phyloP scores from a whole-genome alignment of 441 rosid genomes.

The Pelargonium citronellum region DNA sequence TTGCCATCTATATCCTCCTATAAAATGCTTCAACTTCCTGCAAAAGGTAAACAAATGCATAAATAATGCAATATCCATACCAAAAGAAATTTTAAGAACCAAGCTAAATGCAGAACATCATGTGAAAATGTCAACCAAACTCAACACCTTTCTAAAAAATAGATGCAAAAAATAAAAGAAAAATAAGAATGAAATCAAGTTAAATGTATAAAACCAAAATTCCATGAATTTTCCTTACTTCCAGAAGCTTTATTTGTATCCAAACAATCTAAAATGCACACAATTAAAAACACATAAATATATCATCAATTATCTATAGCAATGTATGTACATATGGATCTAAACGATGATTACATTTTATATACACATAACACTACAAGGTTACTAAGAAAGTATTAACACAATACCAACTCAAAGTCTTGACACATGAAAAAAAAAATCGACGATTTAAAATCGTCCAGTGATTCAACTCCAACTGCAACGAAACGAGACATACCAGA shows the following conservation, averaged over 20 bases:
- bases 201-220: neutral
- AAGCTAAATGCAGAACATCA: neutral
- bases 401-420: too few relatives aligned
- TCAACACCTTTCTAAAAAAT: neutral
- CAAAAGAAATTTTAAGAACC: too few relatives aligned
- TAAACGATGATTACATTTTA: neutral
- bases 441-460: neutral
- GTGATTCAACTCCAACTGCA: neutral
- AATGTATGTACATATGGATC: too few relatives aligned
- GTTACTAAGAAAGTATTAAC: too few relatives aligned
- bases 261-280: neutral
- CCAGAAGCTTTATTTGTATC: neutral
- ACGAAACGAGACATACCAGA: neutral
- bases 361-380: neutral
- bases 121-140: neutral
- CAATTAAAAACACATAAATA: neutral
- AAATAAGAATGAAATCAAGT: too few relatives aligned
- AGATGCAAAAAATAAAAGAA: too few relatives aligned
- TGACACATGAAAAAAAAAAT: too few relatives aligned
- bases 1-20: slow-evolving; percentile 8
- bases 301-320: neutral
- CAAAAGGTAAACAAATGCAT: neutral
- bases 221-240: neutral
- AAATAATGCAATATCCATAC: neutral
- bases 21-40: neutral